Conservation (phyloP, 2,329 filamentous ascomycete species). For the Diatrype stigma region DNA sequence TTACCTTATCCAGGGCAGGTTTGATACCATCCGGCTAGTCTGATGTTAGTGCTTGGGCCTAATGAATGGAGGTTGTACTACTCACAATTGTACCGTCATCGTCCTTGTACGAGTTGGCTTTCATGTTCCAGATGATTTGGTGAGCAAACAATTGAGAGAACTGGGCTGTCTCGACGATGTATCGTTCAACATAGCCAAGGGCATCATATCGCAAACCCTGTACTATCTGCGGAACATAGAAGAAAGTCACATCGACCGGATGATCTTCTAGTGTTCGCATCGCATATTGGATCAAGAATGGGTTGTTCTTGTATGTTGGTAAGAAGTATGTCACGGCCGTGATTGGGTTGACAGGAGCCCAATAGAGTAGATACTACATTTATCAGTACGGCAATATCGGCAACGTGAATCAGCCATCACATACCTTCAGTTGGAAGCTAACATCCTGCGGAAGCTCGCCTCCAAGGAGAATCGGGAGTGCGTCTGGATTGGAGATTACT, state of each 20-base stretch:
- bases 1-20: slow-evolving; percentile 87
- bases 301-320: slow-evolving; percentile 84
- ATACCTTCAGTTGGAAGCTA: slow-evolving; percentile 76
- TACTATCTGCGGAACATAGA: slow-evolving; percentile 97
- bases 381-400: slow-evolving; percentile 21
- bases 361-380: slow-evolving; percentile 78
- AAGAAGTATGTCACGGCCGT: slow-evolving; percentile 92
- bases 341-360: slow-evolving; percentile 87
- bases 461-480: slow-evolving; percentile 77
- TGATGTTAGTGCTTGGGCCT: slow-evolving; percentile 15
- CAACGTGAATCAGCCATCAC: slow-evolving; percentile 1
- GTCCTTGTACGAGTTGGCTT: slow-evolving; percentile 97
- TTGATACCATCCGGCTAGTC: slow-evolving; percentile 81
- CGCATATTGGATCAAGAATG: slow-evolving; percentile 92
- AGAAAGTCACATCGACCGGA: slow-evolving; percentile 95
- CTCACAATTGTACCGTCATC: slow-evolving; percentile 81
- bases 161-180: slow-evolving; percentile 94
- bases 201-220: slow-evolving; percentile 90
- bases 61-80: slow-evolving; percentile 3
- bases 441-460: slow-evolving; percentile 73
- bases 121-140: slow-evolving; percentile 99
- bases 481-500: slow-evolving; percentile 75
- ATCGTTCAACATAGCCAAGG: slow-evolving; percentile 90
- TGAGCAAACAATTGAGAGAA: slow-evolving; percentile 98
- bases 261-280: slow-evolving; percentile 94